These are phyloP conservation scores for Oxyria digyna DNA, from an alignment of 148 eudicot species.

Conservation along the genomic window DNA sequence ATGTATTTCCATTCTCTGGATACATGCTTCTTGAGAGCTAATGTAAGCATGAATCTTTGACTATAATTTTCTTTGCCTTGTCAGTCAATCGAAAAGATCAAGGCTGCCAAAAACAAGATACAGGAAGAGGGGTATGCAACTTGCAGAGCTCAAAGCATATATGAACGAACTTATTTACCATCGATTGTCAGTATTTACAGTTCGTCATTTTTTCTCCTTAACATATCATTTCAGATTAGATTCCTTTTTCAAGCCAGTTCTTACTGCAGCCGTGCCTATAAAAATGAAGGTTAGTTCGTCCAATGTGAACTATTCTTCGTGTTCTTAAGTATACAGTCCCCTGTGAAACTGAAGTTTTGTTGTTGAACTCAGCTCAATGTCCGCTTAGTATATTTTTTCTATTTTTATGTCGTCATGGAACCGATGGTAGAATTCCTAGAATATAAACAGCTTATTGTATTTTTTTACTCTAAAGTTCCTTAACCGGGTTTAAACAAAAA, in stretches of 20 bases:
- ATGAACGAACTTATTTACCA: not conserved
- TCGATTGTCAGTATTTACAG: not conserved
- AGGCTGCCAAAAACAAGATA: conserved; percentile 82
- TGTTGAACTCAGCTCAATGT: not conserved
- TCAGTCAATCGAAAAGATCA: conserved; percentile 89
- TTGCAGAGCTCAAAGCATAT: not conserved
- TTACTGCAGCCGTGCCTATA: conserved; percentile 40
- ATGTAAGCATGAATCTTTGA: not conserved
- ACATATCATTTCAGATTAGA: conserved; percentile 48
- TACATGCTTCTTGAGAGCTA: not conserved
- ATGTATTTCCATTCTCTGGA: conserved; percentile 25
- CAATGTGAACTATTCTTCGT: not conserved
- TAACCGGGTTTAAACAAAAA: no score
- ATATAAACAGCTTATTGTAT: not conserved
- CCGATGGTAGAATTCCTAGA: not conserved
- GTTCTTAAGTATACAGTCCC: not conserved
- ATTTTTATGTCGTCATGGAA: not conserved
- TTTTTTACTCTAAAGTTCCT: no score
- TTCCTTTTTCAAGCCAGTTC: conserved; percentile 68
- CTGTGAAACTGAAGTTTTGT: no score
- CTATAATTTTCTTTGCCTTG: conserved; percentile 7
- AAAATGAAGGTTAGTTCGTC: conserved; percentile 65
- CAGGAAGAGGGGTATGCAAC: conserved; percentile 74
- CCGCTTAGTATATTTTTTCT: not conserved
- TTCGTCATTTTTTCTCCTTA: not conserved